Base-by-base conservation (phyloP, 2,329 filamentous ascomycete genomes). In the Trichoderma sp. region DNA sequence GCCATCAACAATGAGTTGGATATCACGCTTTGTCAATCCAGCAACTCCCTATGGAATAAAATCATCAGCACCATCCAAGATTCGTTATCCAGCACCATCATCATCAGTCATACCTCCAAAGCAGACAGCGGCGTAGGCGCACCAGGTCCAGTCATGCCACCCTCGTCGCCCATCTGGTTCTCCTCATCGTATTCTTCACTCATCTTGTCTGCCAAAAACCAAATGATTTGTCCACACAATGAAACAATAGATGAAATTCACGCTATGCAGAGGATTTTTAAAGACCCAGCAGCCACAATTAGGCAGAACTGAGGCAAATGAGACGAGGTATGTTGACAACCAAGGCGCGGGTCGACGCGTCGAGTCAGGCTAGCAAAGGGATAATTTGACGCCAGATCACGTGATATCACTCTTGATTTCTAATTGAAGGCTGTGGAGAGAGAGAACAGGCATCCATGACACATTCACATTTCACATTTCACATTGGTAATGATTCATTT, bases 21-120 rank as follows among this genome's bases (percentile, higher is more conserved):
- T 97, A 80, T 99, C 96, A 78, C 97, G 90, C 76, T 95, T 95
- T n/a, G 95, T 97, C 75, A 98, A 84, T 15, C 95, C 95, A 60
- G 92, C 90, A 73, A 97, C 85, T 34, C 95, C 95, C 94, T 97
- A 58, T 21, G 2, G 6, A n/a, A 14, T 4, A 6, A 3, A 8
- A 26, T 21, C 14, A 28, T 73, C 39, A 73, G 63, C 60, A 9
- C 24, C n/a, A 11, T 14, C 3, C 51, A n/a, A 15, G 3, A 8
- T 18, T 14, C 15, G 6, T 51, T 51, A 51, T 30, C 4, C n/a
- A 36, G n/a, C 36, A 7, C 11, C 51, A 6, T 6, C 51, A 6
- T 6, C 51, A 24, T 9, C 56, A 9, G n/a, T 74, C 86, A 75
- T 86, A 97, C 95, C 88, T 98, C 95, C 3, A 99, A 87, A 61